These are phyloP conservation scores for Adansonia gregorii DNA, from an alignment of 441 rosid genomes.

Conservation along the genomic window DNA sequence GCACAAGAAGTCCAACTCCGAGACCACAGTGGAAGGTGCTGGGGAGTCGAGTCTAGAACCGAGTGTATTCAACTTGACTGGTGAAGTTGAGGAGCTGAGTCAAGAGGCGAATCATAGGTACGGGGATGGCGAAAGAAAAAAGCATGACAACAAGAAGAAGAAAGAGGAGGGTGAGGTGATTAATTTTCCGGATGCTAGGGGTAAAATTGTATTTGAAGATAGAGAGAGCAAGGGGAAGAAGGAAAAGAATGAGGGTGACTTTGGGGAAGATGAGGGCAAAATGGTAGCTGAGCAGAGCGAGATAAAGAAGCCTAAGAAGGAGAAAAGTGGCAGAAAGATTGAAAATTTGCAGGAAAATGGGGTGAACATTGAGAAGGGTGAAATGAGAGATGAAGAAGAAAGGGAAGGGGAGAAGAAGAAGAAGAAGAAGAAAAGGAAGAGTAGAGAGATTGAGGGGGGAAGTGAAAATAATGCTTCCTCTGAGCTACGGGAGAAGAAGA, in stretches of 20 bases:
- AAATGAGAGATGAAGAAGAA: background rate
- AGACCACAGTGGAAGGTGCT: conserved; percentile 7
- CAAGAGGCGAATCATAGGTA: conserved; percentile 12
- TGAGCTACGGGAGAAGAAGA: conserved; percentile 20
- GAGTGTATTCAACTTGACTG: conserved; percentile 16
- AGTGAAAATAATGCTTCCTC: conserved; percentile 23
- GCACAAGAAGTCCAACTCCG: conserved; percentile 19
- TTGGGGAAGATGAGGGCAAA: conserved; percentile 1
- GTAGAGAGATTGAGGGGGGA: conserved; percentile 13
- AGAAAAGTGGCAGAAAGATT: conserved; percentile 11
- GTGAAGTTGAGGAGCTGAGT: conserved; percentile 7
- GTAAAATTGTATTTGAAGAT: conserved; percentile 14
- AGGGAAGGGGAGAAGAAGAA: conserved; percentile 3
- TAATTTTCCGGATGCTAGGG: background rate
- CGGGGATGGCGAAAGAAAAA: conserved; percentile 15
- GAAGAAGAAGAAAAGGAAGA: conserved; percentile 26
- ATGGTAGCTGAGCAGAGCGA: no score
- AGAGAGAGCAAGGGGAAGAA: conserved; percentile 1
- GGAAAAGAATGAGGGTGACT: background rate
- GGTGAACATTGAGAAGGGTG: conserved; percentile 6
- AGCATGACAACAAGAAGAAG: conserved; percentile 7
- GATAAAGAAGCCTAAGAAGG: conserved; percentile 19
- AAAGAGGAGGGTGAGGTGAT: background rate
- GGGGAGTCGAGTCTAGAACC: conserved; percentile 23
- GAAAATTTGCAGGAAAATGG: conserved; percentile 21